These are phyloP conservation scores for Irpex rosettiformis DNA, from an alignment of 1,284 basidiomycete genomes.

Conservation along the genomic window DNA sequence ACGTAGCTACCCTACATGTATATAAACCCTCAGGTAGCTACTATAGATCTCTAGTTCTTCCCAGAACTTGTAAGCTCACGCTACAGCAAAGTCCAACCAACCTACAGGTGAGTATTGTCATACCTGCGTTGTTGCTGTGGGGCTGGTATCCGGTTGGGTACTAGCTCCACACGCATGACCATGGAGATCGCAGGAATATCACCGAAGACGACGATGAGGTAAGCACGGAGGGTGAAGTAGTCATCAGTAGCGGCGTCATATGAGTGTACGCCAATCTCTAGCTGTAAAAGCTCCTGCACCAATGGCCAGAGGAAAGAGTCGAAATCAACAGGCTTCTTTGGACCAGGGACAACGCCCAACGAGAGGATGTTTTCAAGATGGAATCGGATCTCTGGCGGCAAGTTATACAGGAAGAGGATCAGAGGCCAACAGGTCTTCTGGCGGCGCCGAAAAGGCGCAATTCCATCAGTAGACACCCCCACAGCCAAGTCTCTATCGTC, in stretches of 20 bases:
- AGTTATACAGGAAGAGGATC: slow-evolving; percentile 37
- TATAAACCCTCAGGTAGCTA: no score
- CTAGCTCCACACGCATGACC: slow-evolving; percentile 43
- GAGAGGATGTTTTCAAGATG: slow-evolving; percentile 30
- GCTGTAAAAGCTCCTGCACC: slow-evolving; percentile 33
- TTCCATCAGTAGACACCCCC: slow-evolving; percentile 32
- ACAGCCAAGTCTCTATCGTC: slow-evolving; percentile 28
- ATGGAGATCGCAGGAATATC: slow-evolving; percentile 45
- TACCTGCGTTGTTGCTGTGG: no score
- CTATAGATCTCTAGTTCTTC: no score
- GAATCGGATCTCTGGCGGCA: slow-evolving; percentile 16
- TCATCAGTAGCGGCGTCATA: slow-evolving; percentile 24
- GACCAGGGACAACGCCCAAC: slow-evolving; percentile 41
- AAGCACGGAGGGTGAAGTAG: slow-evolving; percentile 34
- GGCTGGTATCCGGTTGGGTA: no score
- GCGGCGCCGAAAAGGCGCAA: slow-evolving; percentile 34
- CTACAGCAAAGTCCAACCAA: no score
- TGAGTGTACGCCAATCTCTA: slow-evolving; percentile 32
- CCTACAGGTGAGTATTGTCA: no score
- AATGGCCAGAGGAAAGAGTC: slow-evolving; percentile 40
- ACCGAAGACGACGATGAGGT: slow-evolving; percentile 38
- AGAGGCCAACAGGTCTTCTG: slow-evolving; percentile 40
- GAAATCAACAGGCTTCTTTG: slow-evolving; percentile 36
- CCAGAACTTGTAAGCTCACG: no score
- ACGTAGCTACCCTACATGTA: no score